phyloP scores from a whole-genome alignment of 768 basidiomycete genomes.

The Multifurca ochricompacta region DNA sequence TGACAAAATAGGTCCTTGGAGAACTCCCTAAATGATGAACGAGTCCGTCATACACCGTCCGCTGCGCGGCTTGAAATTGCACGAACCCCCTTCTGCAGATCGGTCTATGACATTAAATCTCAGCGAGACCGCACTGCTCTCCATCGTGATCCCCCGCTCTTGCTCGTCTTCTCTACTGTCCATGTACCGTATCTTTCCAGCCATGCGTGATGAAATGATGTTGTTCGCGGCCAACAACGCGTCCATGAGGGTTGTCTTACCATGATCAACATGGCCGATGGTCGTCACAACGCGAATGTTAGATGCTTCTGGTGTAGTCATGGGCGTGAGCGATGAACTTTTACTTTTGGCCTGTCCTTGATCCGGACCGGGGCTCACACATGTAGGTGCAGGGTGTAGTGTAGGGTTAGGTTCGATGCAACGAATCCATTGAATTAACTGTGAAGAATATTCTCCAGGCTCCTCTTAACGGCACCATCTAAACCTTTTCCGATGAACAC shows the following conservation, averaged over 20 bases:
- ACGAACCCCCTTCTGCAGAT: conserved; percentile 48
- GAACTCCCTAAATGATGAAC: conserved; percentile 43
- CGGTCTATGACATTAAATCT: conserved; percentile 74
- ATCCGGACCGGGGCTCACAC: conserved; percentile 6
- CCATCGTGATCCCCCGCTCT: conserved; percentile 98
- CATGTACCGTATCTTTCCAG: conserved; percentile 92
- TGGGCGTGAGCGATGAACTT: neutral
- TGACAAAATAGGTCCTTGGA: conserved; percentile 72
- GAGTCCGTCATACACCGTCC: conserved; percentile 29
- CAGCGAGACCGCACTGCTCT: conserved; percentile 89
- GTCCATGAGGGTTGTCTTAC: conserved; percentile 95
- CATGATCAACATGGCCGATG: conserved; percentile 90
- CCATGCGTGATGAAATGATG: conserved; percentile 91
- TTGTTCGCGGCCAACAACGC: conserved; percentile 93
- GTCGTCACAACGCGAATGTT: conserved; percentile 77
- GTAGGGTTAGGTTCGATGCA: neutral
- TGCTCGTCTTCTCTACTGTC: conserved; percentile 97
- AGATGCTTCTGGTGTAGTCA: conserved; percentile 26
- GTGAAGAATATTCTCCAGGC: conserved; percentile 34
- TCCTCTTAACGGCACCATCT: conserved; percentile 44
- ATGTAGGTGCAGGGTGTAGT: no score
- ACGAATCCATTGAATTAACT: neutral
- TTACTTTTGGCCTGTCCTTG: neutral
- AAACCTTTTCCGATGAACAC: conserved; percentile 85
- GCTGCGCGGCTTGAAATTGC: conserved; percentile 2